Evolutionary conservation across 441 rosid species (phyloP).

Genomic region (Pelargonium citronellum): DNA sequence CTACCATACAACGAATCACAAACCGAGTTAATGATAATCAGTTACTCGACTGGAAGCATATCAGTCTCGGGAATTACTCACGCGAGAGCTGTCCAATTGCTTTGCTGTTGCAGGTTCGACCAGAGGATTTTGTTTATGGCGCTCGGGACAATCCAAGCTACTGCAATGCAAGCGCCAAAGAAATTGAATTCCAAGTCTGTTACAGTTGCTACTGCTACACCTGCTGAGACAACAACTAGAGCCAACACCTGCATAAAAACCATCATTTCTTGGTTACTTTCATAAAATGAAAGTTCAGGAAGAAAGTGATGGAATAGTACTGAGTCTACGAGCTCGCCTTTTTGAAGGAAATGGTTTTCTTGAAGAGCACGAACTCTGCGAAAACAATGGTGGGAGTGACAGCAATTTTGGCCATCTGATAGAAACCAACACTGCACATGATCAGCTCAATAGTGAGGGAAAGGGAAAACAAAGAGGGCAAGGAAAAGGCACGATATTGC

Average conservation of each 20-base stretch:
- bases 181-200: constrained; percentile 27
- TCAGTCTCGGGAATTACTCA: constrained; percentile 3
- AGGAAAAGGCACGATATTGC: neutral
- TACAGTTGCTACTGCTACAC: constrained; percentile 29
- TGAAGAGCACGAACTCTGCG: constrained; percentile 21
- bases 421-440: constrained; percentile 27
- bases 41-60: neutral
- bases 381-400: constrained; percentile 31
- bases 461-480: neutral
- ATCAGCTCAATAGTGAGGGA: neutral
- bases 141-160: constrained; percentile 26
- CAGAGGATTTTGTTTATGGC: constrained; percentile 30
- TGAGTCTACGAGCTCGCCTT: constrained; percentile 16
- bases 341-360: constrained; percentile 18
- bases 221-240: constrained; percentile 21
- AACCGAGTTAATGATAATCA: neutral
- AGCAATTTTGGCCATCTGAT: constrained; percentile 31
- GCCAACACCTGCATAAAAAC: constrained; percentile 22
- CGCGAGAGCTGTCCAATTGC: constrained; percentile 30
- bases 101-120: constrained; percentile 28
- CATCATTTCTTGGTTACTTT: no score
- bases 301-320: no score
- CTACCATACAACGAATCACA: constrained; percentile 4
- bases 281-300: no score
- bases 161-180: constrained; percentile 25